These are phyloP conservation scores for Sechiopsis laciniata DNA, from an alignment of 306 rosid genomes.

Conservation along the genomic window DNA sequence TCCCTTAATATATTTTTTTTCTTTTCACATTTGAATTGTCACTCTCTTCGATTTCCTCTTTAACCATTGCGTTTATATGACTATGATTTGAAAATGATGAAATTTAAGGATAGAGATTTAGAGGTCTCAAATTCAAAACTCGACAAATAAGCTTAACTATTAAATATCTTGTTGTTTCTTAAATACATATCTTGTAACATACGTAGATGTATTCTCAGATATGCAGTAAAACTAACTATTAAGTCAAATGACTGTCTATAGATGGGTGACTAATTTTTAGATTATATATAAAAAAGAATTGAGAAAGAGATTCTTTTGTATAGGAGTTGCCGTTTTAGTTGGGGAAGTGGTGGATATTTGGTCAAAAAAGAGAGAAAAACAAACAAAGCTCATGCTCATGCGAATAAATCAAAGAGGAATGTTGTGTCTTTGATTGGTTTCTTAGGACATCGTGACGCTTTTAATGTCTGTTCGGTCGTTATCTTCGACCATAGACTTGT, in stretches of 20 bases:
- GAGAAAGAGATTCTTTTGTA: constrained; percentile 41
- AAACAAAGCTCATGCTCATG: constrained; percentile 29
- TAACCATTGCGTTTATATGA: constrained; percentile 31
- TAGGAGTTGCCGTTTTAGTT: constrained; percentile 32
- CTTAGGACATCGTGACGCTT: constrained; percentile 39
- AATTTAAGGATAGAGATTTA: constrained; percentile 72
- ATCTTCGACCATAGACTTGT: constrained; percentile 30
- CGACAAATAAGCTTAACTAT: too few relatives aligned
- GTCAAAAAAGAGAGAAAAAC: constrained; percentile 44
- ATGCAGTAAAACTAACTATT: too few relatives aligned
- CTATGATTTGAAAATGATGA: constrained; percentile 74
- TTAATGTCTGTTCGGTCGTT: constrained; percentile 60
- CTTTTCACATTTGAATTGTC: too few relatives aligned
- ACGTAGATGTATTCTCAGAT: too few relatives aligned
- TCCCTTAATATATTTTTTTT: too few relatives aligned
- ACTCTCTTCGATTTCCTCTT: background rate
- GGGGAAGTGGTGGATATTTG: constrained; percentile 23
- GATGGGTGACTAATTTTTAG: too few relatives aligned
- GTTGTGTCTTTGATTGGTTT: constrained; percentile 19
- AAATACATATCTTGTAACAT: too few relatives aligned
- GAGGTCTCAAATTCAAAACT: too few relatives aligned
- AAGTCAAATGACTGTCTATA: too few relatives aligned
- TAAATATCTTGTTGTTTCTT: too few relatives aligned
- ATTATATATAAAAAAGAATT: too few relatives aligned
- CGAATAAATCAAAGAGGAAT: constrained; percentile 34